Conservation (phyloP, 2,329 filamentous ascomycete genomes). For the Colletotrichum acutatum region DNA sequence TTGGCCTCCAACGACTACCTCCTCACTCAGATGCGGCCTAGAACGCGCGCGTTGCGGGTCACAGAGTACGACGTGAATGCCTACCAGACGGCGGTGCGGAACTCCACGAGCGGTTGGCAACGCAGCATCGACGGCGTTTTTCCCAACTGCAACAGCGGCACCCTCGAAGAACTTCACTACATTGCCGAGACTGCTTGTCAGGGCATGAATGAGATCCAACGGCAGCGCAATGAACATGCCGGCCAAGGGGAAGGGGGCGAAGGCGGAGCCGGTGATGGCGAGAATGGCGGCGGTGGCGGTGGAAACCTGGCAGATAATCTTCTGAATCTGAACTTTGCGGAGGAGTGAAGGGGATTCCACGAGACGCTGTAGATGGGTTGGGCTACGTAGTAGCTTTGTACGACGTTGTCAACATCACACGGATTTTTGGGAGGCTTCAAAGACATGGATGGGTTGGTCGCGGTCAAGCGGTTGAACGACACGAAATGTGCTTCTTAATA, state of each 20-base stretch:
- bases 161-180: slow-evolving; percentile 55
- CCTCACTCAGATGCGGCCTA: slow-evolving; percentile 41
- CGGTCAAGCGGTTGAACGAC: background rate
- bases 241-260: slow-evolving; percentile 7
- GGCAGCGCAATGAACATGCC: slow-evolving; percentile 27
- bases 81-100: slow-evolving; percentile 49
- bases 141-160: slow-evolving; percentile 54
- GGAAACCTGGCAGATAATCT: slow-evolving; percentile 31
- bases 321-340: slow-evolving; percentile 27
- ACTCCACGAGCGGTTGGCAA: slow-evolving; percentile 54
- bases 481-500: background rate
- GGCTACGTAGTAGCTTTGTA: background rate
- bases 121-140: slow-evolving; percentile 57
- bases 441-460: background rate
- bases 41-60: slow-evolving; percentile 37
- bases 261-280: background rate
- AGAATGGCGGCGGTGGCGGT: background rate
- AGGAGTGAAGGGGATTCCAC: background rate
- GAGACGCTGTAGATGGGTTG: background rate
- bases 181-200: slow-evolving; percentile 56
- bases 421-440: no score
- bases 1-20: slow-evolving; percentile 37
- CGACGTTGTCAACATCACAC: background rate
- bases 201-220: slow-evolving; percentile 56
- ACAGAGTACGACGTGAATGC: slow-evolving; percentile 50